Evolutionary conservation across 768 basidiomycete genomes (phyloP).

Genomic region (Termitomyces sp.): DNA sequence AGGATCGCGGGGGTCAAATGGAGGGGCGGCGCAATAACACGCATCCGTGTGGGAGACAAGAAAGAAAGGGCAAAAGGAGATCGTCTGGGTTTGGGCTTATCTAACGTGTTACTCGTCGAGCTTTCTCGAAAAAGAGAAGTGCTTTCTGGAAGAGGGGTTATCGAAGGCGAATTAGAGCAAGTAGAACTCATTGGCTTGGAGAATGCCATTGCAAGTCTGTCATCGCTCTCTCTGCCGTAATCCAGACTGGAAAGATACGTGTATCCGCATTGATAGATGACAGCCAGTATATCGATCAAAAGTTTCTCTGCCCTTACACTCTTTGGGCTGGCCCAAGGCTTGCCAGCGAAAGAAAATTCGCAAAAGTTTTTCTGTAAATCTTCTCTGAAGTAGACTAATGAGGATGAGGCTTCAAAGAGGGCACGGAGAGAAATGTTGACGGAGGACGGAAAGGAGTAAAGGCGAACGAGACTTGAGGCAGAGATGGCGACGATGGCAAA

Average conservation of each 20-base stretch:
- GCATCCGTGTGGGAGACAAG: conserved; percentile 57
- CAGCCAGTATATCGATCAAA: conserved; percentile 58
- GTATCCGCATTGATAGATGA: conserved; percentile 61
- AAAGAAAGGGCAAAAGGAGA: conserved; percentile 73
- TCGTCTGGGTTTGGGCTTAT: conserved; percentile 30
- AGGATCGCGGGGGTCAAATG: conserved; percentile 75
- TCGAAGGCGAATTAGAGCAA: conserved; percentile 20
- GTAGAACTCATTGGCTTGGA: conserved; percentile 40
- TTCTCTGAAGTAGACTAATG: conserved; percentile 45
- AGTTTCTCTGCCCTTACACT: conserved; percentile 61
- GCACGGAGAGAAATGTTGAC: conserved; percentile 50
- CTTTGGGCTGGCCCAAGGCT: conserved; percentile 72
- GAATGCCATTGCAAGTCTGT: conserved; percentile 67
- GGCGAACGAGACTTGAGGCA: conserved; percentile 55
- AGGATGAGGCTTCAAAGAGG: conserved; percentile 44
- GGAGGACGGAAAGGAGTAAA: conserved; percentile 61
- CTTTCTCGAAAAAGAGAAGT: conserved; percentile 33
- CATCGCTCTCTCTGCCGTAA: conserved; percentile 74
- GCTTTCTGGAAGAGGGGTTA: conserved; percentile 29
- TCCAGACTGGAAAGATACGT: conserved; percentile 64
- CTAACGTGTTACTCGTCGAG: conserved; percentile 31
- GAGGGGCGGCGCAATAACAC: conserved; percentile 74
- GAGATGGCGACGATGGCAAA: conserved; percentile 72
- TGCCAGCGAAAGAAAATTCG: conserved; percentile 64
- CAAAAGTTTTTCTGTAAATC: conserved; percentile 51